phyloP scores from a whole-genome alignment of 495 filamentous ascomycete species.

The Pseudotulostoma volvatum region DNA sequence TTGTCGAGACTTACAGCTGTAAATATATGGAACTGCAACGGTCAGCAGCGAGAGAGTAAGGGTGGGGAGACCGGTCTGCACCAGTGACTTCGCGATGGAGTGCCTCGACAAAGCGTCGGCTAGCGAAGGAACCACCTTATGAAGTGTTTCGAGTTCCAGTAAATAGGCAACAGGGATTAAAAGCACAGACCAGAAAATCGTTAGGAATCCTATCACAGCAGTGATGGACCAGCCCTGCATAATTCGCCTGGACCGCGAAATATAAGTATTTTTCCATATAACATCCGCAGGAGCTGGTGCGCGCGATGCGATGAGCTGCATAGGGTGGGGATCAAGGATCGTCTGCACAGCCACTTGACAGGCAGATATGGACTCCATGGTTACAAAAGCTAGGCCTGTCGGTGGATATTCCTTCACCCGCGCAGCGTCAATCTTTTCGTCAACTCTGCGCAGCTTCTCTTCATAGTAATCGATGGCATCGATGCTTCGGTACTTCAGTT shows the following conservation, averaged over 20 bases:
- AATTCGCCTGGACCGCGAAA: slow-evolving; percentile 58
- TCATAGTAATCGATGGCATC: slow-evolving; percentile 93
- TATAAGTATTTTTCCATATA: slow-evolving; percentile 84
- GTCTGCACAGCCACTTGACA: slow-evolving; percentile 91
- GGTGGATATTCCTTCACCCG: slow-evolving; percentile 64
- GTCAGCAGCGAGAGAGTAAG: slow-evolving; percentile 70
- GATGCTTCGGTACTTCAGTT: slow-evolving; percentile 50
- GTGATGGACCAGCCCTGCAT: slow-evolving; percentile 69
- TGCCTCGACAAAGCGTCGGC: slow-evolving; percentile 49
- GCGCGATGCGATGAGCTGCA: slow-evolving; percentile 65
- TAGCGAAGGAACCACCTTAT: slow-evolving; percentile 53
- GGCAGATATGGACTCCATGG: slow-evolving; percentile 88
- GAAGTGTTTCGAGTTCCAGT: slow-evolving; percentile 61
- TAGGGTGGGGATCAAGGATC: slow-evolving; percentile 73
- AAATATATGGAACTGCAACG: slow-evolving; percentile 79
- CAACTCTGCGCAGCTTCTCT: slow-evolving; percentile 63
- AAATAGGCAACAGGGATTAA: slow-evolving; percentile 65
- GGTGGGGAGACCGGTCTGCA: slow-evolving; percentile 80
- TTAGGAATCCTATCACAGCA: slow-evolving; percentile 59
- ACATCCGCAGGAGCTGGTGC: slow-evolving; percentile 81
- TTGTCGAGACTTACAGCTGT: slow-evolving; percentile 48
- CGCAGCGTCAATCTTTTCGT: slow-evolving; percentile 55
- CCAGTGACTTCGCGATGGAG: slow-evolving; percentile 51
- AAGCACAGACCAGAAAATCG: slow-evolving; percentile 77
- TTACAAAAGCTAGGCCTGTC: slow-evolving; percentile 81